phyloP scores from a whole-genome alignment of 1,284 basidiomycete genomes.

The Kwoniella shivajii region DNA sequence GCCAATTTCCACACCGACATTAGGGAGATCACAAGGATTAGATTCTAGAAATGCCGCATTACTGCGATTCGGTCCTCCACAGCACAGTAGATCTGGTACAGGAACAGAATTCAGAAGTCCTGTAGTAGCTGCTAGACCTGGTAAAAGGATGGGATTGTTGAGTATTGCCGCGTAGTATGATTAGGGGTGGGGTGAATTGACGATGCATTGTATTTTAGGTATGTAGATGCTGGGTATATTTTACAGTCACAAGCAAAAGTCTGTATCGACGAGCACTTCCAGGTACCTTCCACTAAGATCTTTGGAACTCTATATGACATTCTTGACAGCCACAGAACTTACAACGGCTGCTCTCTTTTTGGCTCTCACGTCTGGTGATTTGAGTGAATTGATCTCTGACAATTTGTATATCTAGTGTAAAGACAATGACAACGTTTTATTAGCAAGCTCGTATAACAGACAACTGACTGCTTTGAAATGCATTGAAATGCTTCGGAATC shows the following conservation, averaged over 20 bases:
- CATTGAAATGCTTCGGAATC: too few species aligned
- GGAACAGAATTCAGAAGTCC: slow-evolving; percentile 48
- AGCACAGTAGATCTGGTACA: slow-evolving; percentile 17
- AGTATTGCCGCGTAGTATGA: slow-evolving; percentile 36
- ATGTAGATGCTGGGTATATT: not conserved
- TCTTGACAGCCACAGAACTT: slow-evolving; percentile 79
- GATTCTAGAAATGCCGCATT: slow-evolving; percentile 35
- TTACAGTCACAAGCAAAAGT: too few species aligned
- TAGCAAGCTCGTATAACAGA: not conserved
- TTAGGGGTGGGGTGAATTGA: not conserved
- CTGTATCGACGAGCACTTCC: too few species aligned
- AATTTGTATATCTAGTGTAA: slow-evolving; percentile 71
- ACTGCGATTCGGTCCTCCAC: slow-evolving; percentile 42
- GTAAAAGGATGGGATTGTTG: slow-evolving; percentile 50
- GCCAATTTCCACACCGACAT: not conserved
- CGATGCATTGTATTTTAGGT: not conserved
- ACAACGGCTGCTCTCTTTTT: slow-evolving; percentile 69
- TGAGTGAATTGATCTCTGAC: slow-evolving; percentile 56
- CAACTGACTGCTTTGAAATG: too few species aligned
- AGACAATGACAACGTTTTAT: not conserved
- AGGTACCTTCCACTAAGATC: too few species aligned
- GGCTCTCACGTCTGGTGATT: slow-evolving; percentile 25
- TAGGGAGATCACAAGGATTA: not conserved
- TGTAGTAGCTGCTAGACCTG: slow-evolving; percentile 48
- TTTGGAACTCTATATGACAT: slow-evolving; percentile 56